Conservation (phyloP, 805 yeast genomes). For the Scheffersomyces coipomensis region DNA sequence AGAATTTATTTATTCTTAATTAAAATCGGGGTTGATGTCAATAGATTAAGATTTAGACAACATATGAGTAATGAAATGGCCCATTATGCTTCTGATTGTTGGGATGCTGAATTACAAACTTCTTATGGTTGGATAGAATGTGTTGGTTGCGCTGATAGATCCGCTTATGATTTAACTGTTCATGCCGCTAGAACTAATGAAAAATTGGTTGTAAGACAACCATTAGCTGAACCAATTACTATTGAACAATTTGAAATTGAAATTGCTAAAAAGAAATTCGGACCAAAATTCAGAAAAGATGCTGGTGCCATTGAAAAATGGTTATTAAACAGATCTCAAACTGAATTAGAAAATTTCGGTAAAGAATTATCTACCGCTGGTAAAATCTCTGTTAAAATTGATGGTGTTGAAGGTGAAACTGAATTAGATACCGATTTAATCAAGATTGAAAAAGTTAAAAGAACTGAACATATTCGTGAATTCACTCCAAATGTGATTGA, state of each 20-base stretch:
- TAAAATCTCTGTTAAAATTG: constrained; percentile 64
- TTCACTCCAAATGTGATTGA: constrained; percentile 96
- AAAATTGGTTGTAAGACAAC: constrained; percentile 90
- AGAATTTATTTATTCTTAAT: constrained; percentile 82
- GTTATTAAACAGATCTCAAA: constrained; percentile 74
- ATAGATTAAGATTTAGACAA: constrained; percentile 92
- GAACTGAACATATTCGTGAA: constrained; percentile 90
- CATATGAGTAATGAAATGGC: constrained; percentile 99
- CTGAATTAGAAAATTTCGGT: constrained; percentile 76
- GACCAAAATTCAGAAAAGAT: constrained; percentile 96
- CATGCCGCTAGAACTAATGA: constrained; percentile 94
- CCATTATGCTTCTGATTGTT: constrained; percentile 98
- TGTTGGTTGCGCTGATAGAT: constrained; percentile 99
- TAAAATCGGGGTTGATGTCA: constrained; percentile 87
- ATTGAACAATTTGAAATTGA: constrained; percentile 84
- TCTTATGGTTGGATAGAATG: constrained; percentile 99
- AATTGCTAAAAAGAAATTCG: constrained; percentile 91
- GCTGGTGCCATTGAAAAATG: constrained; percentile 89
- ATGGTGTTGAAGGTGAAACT: constrained; percentile 60
- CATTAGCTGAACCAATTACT: constrained; percentile 77
- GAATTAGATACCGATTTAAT: constrained; percentile 75
- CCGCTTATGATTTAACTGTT: constrained; percentile 95
- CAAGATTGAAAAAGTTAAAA: constrained; percentile 72
- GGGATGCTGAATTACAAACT: constrained; percentile 97
- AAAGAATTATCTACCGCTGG: constrained; percentile 62